These are phyloP conservation scores for Fusarium tricinctum DNA, from an alignment of 2,329 filamentous ascomycete species.

Conservation along the genomic window DNA sequence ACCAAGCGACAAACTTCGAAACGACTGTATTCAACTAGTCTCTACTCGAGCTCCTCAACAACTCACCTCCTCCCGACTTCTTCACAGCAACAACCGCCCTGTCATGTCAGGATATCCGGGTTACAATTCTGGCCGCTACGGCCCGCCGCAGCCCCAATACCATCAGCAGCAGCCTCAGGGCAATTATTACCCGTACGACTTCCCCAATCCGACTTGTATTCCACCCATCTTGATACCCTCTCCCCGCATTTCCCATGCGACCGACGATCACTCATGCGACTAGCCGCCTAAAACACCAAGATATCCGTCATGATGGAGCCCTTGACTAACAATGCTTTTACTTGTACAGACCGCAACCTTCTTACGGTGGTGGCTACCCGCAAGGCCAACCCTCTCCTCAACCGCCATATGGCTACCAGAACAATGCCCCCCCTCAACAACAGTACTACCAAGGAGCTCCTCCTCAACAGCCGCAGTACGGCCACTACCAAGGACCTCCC, in stretches of 20 bases:
- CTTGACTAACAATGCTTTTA: slow-evolving; percentile 43
- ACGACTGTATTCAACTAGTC: slow-evolving; percentile 1
- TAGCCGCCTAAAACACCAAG: slow-evolving; percentile 10
- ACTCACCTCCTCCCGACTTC: slow-evolving; percentile 4
- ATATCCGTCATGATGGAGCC: slow-evolving; percentile 18
- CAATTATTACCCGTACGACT: slow-evolving; percentile 66
- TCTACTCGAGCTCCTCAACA: not conserved
- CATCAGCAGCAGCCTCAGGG: slow-evolving; percentile 51
- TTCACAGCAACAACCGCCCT: slow-evolving; percentile 12
- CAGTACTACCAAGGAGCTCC: slow-evolving; percentile 56
- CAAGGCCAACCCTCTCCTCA: slow-evolving; percentile 63
- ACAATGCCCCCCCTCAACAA: slow-evolving; percentile 57
- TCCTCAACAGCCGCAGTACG: slow-evolving; percentile 55
- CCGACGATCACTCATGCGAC: slow-evolving; percentile 20
- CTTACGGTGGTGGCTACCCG: slow-evolving; percentile 64
- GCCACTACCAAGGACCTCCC: slow-evolving; percentile 53
- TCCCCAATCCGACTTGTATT: slow-evolving; percentile 31
- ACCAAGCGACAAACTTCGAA: slow-evolving; percentile 11
- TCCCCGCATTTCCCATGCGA: slow-evolving; percentile 32
- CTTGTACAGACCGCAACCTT: slow-evolving; percentile 58
- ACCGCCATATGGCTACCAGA: slow-evolving; percentile 61
- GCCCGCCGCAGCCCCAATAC: slow-evolving; percentile 54
- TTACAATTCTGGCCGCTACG: slow-evolving; percentile 65
- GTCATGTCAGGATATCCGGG: slow-evolving; percentile 75
- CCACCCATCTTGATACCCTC: slow-evolving; percentile 6